Percentiles rank a stretch among this genome's conserved stretches.
Conservation (phyloP, 805 yeast species). For the Candida odintsovae region DNA sequence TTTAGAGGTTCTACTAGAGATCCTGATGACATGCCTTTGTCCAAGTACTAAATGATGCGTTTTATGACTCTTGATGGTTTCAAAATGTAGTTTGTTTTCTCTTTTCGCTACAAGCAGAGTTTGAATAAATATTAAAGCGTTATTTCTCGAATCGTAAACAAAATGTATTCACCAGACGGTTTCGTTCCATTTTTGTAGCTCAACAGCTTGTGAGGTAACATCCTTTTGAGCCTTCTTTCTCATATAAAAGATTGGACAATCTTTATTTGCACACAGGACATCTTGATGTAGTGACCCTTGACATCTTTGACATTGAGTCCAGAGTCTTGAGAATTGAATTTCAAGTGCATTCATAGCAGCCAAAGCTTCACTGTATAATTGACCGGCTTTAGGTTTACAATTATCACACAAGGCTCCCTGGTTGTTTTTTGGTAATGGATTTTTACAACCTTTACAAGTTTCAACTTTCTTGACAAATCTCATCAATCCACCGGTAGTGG, state of each 20-base stretch:
- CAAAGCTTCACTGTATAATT: conserved; percentile 73
- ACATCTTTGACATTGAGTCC: conserved; percentile 99
- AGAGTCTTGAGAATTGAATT: conserved; percentile 74
- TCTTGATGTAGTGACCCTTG: conserved; percentile 96
- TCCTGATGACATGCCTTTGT: not conserved
- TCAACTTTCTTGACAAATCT: conserved; percentile 86
- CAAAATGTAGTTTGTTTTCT: too few species aligned
- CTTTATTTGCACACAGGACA: conserved; percentile 90
- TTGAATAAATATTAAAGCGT: not conserved
- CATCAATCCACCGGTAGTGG: conserved; percentile 74
- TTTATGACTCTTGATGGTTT: not conserved
- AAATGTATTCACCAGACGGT: conserved; percentile 19
- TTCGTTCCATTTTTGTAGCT: conserved; percentile 35
- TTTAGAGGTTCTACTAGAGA: not conserved
- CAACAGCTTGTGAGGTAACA: conserved; percentile 32
- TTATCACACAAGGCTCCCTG: conserved; percentile 77
- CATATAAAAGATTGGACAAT: conserved; percentile 98
- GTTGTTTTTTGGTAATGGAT: conserved; percentile 55
- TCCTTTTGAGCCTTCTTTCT: conserved; percentile 51
- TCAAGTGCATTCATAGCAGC: conserved; percentile 77
- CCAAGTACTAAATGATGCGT: not conserved
- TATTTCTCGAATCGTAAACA: not conserved
- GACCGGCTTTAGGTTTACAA: conserved; percentile 70
- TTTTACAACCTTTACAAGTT: conserved; percentile 81
- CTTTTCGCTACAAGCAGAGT: not conserved